These are phyloP conservation scores for Pseudogymnoascus sp. DNA, from an alignment of 2,329 filamentous ascomycete genomes.

Conservation along the genomic window DNA sequence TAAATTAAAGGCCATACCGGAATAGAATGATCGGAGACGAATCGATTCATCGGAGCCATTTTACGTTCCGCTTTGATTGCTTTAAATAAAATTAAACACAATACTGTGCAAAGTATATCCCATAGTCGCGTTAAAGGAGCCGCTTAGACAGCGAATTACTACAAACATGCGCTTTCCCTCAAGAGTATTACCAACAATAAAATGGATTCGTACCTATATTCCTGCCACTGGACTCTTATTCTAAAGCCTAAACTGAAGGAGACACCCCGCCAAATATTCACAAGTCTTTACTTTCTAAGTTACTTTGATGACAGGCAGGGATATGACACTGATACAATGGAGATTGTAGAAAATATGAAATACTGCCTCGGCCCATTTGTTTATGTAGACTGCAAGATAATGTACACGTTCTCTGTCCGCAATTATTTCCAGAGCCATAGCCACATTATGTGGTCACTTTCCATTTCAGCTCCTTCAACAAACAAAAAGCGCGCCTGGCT, in stretches of 20 bases:
- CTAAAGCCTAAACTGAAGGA: not conserved
- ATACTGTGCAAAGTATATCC: not conserved
- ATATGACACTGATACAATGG: not conserved
- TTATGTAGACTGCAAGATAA: slow-evolving; percentile 9
- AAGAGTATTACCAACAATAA: not conserved
- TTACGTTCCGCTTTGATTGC: not conserved
- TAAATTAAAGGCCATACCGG: not conserved
- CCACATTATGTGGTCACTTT: slow-evolving; percentile 1
- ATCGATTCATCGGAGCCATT: not conserved
- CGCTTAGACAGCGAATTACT: not conserved
- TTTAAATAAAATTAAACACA: not conserved
- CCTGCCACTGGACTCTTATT: not conserved
- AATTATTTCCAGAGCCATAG: slow-evolving; percentile 7
- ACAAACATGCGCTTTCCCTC: not conserved
- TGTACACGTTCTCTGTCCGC: slow-evolving; percentile 6
- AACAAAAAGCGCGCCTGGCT: slow-evolving; percentile 22
- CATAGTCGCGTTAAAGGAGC: not conserved
- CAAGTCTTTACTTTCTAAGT: not conserved
- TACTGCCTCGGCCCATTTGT: not conserved
- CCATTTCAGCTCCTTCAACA: slow-evolving; percentile 5
- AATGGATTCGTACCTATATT: not conserved
- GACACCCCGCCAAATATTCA: not conserved
- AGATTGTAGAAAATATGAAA: not conserved
- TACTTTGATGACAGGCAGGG: not conserved
- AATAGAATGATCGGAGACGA: not conserved